Conservation (phyloP, 2,329 filamentous ascomycete species). For the Botrytis medusae region DNA sequence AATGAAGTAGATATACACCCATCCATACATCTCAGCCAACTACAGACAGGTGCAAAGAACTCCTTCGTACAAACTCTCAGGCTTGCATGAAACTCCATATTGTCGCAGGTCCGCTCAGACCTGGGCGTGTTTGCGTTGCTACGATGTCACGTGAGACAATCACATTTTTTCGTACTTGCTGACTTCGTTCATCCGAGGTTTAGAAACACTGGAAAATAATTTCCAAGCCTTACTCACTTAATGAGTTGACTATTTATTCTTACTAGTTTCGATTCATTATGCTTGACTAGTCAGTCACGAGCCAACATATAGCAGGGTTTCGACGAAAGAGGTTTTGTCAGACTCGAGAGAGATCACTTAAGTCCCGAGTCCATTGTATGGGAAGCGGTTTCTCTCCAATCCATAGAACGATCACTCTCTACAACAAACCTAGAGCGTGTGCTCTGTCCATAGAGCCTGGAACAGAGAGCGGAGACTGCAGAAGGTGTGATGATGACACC, state of each 20-base stretch:
- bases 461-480: background rate
- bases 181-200: background rate
- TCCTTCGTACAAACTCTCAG: slow-evolving; percentile 7
- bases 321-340: background rate
- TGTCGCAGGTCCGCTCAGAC: slow-evolving; percentile 20
- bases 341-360: background rate
- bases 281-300: background rate
- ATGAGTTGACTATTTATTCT: background rate
- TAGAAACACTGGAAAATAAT: background rate
- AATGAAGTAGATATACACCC: background rate
- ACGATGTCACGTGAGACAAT: background rate
- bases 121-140: background rate
- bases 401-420: background rate
- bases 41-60: background rate
- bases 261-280: background rate
- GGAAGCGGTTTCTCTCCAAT: background rate
- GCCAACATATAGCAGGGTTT: background rate
- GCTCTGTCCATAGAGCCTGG: background rate
- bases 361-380: background rate
- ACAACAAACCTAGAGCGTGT: background rate
- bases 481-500: background rate
- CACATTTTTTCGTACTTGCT: background rate
- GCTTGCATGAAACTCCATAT: slow-evolving; percentile 13
- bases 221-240: background rate
- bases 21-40: background rate